A percentile compares a stretch with the other conserved stretches of the same genome.
phyloP scores from a whole-genome alignment of 2,329 filamentous ascomycete genomes.

The Fusarium sp. region DNA sequence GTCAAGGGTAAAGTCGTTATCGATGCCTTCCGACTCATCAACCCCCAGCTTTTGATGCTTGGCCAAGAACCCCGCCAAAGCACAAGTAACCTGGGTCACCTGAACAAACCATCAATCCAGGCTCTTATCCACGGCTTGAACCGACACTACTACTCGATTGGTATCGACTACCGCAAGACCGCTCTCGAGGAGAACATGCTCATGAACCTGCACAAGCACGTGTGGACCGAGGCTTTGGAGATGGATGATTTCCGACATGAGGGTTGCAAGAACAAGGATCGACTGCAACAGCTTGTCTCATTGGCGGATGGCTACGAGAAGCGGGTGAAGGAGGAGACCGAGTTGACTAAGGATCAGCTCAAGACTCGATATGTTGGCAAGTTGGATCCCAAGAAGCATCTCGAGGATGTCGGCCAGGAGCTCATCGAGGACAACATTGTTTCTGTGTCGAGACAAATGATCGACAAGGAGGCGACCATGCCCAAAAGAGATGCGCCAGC shows the following conservation, averaged over 20 bases:
- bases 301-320: conserved; percentile 98
- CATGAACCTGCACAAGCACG: conserved; percentile 99
- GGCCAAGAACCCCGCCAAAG: conserved; percentile 98
- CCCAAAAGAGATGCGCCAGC: conserved; percentile 73
- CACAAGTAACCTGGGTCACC: conserved; percentile 95
- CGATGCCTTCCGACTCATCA: conserved; percentile 98
- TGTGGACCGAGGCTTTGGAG: conserved; percentile 96
- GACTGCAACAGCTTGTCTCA: conserved; percentile 86
- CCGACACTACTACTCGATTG: conserved; percentile 99
- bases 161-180: conserved; percentile 97
- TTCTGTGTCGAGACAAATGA: conserved; percentile 98
- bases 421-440: conserved; percentile 99
- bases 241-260: conserved; percentile 96
- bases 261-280: conserved; percentile 85
- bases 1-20: conserved; percentile 99
- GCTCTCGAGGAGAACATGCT: conserved; percentile 99
- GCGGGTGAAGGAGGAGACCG: conserved; percentile 98
- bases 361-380: conserved; percentile 99
- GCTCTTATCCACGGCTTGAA: conserved; percentile 98
- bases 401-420: conserved; percentile 95
- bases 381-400: conserved; percentile 98
- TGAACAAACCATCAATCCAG: conserved; percentile 99
- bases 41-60: conserved; percentile 97
- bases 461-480: conserved; percentile 97
- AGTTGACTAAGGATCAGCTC: conserved; percentile 95